Percentiles rank a stretch among this genome's conserved stretches.
These are phyloP conservation scores for Blastobotrys capitulatus DNA, from an alignment of 1,139 yeast species.

Conservation along the genomic window DNA sequence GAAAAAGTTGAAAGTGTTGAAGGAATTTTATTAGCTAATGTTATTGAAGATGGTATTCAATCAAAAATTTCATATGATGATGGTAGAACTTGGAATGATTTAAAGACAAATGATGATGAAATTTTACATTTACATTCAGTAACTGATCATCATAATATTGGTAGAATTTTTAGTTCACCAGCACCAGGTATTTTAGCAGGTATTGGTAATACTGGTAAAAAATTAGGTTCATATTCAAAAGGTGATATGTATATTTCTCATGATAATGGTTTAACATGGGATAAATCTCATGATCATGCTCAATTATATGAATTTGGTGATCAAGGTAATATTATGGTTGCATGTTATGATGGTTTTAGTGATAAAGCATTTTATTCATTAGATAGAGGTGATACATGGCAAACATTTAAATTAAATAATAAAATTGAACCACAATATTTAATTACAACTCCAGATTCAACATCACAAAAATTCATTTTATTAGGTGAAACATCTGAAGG, in stretches of 20 bases:
- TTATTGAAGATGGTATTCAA: slow-evolving; percentile 29
- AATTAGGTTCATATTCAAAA: slow-evolving; percentile 24
- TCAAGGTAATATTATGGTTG: slow-evolving; percentile 69
- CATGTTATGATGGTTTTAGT: slow-evolving; percentile 37
- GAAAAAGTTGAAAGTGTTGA: slow-evolving; percentile 57
- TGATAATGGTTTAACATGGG: slow-evolving; percentile 78
- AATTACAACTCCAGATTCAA: slow-evolving; percentile 67
- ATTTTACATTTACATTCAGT: slow-evolving; percentile 49
- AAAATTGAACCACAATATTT: slow-evolving; percentile 42
- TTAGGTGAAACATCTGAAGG: slow-evolving; percentile 39
- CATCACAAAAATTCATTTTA: slow-evolving; percentile 56
- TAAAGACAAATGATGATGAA: slow-evolving; percentile 41
- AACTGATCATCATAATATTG: slow-evolving; percentile 49
- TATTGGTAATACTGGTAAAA: slow-evolving; percentile 34
- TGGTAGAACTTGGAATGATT: slow-evolving; percentile 56
- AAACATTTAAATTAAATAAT: slow-evolving; percentile 43
- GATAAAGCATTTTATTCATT: slow-evolving; percentile 47
- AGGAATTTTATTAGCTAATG: slow-evolving; percentile 64
- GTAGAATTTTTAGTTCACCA: slow-evolving; percentile 53
- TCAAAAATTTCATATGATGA: slow-evolving; percentile 55
- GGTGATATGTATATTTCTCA: slow-evolving; percentile 53
- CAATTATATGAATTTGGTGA: slow-evolving; percentile 66
- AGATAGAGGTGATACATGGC: slow-evolving; percentile 74
- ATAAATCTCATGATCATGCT: slow-evolving; percentile 48
- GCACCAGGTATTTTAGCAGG: slow-evolving; percentile 69